Evolutionary conservation across 768 basidiomycete genomes (phyloP).

Genomic region (Boletus rubescentipes): DNA sequence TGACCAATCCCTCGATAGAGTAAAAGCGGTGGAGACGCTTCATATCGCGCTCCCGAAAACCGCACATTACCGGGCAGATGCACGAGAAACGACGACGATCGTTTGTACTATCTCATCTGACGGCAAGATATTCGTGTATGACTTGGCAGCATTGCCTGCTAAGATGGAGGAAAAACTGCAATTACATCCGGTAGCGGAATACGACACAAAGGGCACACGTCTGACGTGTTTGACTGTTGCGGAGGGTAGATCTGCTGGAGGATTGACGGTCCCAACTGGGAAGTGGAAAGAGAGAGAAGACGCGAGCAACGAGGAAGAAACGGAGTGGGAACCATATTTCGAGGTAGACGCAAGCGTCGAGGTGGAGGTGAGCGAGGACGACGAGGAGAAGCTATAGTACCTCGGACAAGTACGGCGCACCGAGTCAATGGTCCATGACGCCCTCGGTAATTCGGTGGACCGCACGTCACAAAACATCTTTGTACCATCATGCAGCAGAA

Average conservation of each 20-base stretch:
- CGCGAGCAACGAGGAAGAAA: constrained; percentile 35
- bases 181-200: constrained; percentile 58
- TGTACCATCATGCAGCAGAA: no score
- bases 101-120: constrained; percentile 86
- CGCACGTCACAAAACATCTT: no score
- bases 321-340: constrained; percentile 26
- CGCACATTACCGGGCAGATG: constrained; percentile 7
- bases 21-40: constrained; percentile 77
- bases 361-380: constrained; percentile 28
- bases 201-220: constrained; percentile 85
- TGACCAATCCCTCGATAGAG: constrained; percentile 41
- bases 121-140: constrained; percentile 77
- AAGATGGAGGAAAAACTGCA: constrained; percentile 25
- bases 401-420: no score
- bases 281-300: constrained; percentile 39
- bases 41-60: constrained; percentile 52
- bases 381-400: neutral
- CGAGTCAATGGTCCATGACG: no score
- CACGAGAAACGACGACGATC: constrained; percentile 52
- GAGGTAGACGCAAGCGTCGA: constrained; percentile 5
- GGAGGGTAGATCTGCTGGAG: constrained; percentile 41
- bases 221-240: constrained; percentile 72
- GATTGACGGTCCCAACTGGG: constrained; percentile 17
- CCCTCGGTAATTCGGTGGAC: no score
- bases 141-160: constrained; percentile 53